Evolutionary conservation across 805 yeast species (phyloP), one percentile per base, ranked within the genome.

Genomic region (Saturnispora bothae): DNA sequence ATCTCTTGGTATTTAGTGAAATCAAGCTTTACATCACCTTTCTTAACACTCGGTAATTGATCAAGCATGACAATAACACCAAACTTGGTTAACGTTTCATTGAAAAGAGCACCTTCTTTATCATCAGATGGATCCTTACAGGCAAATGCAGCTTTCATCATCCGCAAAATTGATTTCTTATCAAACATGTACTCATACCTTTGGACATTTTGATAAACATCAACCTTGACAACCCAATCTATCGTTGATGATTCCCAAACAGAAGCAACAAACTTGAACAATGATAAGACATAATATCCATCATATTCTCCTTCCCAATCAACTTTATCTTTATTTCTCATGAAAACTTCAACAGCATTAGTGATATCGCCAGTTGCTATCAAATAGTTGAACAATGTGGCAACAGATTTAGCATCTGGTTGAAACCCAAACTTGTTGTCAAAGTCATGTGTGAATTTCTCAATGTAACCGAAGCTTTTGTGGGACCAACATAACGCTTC

Each of bases 131-230:
- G 28, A 12, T 26, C 15, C 15, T 26, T 26, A 26, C 28, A 26
- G 15, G 13, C 38, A 15, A 45, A 34, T 15, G 48, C 38, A 12
- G 46, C 36, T 14, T 45, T 47, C 36, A 64, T 51, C 49, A 72
- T 49, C 1, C 65, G 61, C 12, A 54, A 52, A 33, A 68, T 57
- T 0, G 73, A 57, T 1, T 48, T 52, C 12, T 64, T 55, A 33
- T 65, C 62, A 6, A 72, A 46, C 6, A 48, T 49, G 13, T 54
- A 53, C 5, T 64, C 63, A 42, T 60, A 66, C n/a, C 53, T 51
- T 38, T 66, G 59, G 26, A 73, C 59, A 29, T 62, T 63, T 40
- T 63, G 59, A 41, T 70, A 69, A 26, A 62, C 53, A 17, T 58
- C 53, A 17, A 49, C 41, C 31, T 53, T 56, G 7, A 33, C 31